These are phyloP conservation scores for Nematodospora anomalae DNA, from an alignment of 1,139 yeast species.

Conservation along the genomic window DNA sequence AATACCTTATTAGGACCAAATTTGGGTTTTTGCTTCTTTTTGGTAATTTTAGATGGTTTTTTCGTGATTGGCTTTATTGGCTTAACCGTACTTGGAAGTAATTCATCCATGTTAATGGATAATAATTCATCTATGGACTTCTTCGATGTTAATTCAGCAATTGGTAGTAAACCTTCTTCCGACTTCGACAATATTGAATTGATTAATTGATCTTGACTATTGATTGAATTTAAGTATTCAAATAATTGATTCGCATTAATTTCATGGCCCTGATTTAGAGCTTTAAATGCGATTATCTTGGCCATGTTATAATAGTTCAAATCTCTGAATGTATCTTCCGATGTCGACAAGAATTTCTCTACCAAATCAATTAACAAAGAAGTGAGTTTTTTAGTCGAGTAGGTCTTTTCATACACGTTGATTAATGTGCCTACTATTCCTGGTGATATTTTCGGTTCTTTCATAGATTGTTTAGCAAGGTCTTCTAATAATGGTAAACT, in stretches of 20 bases:
- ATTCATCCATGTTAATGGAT: slow-evolving; percentile 24
- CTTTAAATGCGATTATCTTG: slow-evolving; percentile 50
- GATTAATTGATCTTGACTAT: slow-evolving; percentile 34
- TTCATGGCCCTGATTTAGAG: slow-evolving; percentile 33
- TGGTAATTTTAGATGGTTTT: slow-evolving; percentile 19
- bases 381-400: slow-evolving; percentile 24
- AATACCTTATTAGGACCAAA: slow-evolving; percentile 40
- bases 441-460: slow-evolving; percentile 28
- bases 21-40: slow-evolving; percentile 28
- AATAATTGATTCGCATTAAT: slow-evolving; percentile 34
- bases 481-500: slow-evolving; percentile 45
- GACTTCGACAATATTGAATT: slow-evolving; percentile 27
- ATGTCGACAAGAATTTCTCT: slow-evolving; percentile 20
- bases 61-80: slow-evolving; percentile 8
- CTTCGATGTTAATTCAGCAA: slow-evolving; percentile 33
- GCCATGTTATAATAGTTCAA: slow-evolving; percentile 35
- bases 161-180: slow-evolving; percentile 27
- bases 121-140: slow-evolving; percentile 30
- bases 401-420: slow-evolving; percentile 44
- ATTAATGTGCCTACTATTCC: slow-evolving; percentile 48
- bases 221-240: slow-evolving; percentile 25
- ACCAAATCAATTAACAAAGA: slow-evolving; percentile 26
- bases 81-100: slow-evolving; percentile 18
- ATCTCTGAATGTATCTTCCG: slow-evolving; percentile 23
- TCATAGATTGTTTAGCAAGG: slow-evolving; percentile 18